Conservation (phyloP, 352 stramenopile genomes). For the Pythium myriotylum region DNA sequence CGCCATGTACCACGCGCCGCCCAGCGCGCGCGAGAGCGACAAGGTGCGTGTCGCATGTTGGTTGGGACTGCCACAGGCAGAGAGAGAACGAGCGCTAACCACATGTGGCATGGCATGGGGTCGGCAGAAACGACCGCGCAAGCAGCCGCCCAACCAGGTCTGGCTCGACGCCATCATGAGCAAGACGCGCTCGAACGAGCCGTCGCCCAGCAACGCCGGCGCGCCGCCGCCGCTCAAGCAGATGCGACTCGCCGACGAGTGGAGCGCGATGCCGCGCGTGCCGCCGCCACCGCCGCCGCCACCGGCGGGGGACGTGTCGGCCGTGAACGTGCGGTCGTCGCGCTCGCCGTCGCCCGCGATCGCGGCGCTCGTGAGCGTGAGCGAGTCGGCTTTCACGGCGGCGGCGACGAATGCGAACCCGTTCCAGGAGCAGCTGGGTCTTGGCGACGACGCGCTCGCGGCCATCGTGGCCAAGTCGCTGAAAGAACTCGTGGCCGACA, state of each 20-base stretch:
- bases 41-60: slow-evolving; percentile 1
- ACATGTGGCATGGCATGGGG: too few relatives aligned
- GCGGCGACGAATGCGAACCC: not conserved
- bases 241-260: slow-evolving; percentile 2
- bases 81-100: not conserved
- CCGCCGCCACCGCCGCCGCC: not conserved
- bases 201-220: slow-evolving; percentile 10
- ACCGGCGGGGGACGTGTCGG: not conserved
- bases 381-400: not conserved
- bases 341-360: slow-evolving; percentile 18
- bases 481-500: slow-evolving; percentile 55
- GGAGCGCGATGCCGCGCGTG: not conserved
- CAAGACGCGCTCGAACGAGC: slow-evolving; percentile 46
- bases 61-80: too few relatives aligned
- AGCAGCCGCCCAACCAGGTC: slow-evolving; percentile 53
- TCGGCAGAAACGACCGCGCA: slow-evolving; percentile 26
- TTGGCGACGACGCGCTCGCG: slow-evolving; percentile 46
- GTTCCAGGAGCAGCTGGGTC: slow-evolving; percentile 28
- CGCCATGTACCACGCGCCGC: not conserved
- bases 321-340: not conserved
- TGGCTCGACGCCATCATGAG: slow-evolving; percentile 80
- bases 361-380: not conserved
- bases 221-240: slow-evolving; percentile 8
- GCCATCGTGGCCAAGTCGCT: slow-evolving; percentile 53
- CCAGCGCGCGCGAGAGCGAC: not conserved